Evolutionary conservation across 202 grass and related monocot genomes (phyloP).

Genomic region (Zoysia matrella): DNA sequence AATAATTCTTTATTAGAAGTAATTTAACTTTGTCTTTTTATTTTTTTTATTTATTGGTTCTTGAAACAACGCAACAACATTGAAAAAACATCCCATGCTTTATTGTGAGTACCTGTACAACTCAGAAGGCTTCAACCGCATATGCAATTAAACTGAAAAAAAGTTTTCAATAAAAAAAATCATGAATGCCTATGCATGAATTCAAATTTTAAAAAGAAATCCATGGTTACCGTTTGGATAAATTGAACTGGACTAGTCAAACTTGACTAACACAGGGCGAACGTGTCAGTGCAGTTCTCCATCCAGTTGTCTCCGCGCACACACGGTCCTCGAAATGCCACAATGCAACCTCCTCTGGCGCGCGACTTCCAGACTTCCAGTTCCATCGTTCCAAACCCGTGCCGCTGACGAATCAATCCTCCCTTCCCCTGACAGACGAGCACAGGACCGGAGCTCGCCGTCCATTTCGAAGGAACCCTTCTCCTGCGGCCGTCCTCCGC

Average conservation of each 20-base stretch:
- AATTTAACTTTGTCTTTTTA: too few species aligned
- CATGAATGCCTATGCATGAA: too few species aligned
- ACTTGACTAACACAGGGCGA: background rate
- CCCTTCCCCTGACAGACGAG: background rate
- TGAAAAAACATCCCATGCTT: too few species aligned
- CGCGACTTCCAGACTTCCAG: background rate
- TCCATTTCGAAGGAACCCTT: background rate
- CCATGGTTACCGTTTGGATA: background rate
- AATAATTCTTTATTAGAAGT: too few species aligned
- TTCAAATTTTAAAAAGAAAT: background rate
- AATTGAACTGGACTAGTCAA: background rate
- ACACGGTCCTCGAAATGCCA: slow-evolving; percentile 31
- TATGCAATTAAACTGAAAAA: too few species aligned
- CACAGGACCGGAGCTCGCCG: background rate
- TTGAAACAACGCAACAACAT: too few species aligned
- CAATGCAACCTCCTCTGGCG: background rate
- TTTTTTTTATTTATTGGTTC: too few species aligned
- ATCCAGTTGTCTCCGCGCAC: background rate
- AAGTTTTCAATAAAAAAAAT: too few species aligned
- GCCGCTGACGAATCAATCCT: background rate
- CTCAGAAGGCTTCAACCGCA: too few species aligned
- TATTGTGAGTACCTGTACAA: too few species aligned
- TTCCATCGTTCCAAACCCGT: background rate
- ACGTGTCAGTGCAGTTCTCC: slow-evolving; percentile 14
- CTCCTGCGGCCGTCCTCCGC: too few species aligned